Percentiles rank a stretch among this genome's conserved stretches.
These are phyloP conservation scores for Nannizzia gypsea DNA, from an alignment of 2,329 filamentous ascomycete genomes.

Conservation along the genomic window DNA sequence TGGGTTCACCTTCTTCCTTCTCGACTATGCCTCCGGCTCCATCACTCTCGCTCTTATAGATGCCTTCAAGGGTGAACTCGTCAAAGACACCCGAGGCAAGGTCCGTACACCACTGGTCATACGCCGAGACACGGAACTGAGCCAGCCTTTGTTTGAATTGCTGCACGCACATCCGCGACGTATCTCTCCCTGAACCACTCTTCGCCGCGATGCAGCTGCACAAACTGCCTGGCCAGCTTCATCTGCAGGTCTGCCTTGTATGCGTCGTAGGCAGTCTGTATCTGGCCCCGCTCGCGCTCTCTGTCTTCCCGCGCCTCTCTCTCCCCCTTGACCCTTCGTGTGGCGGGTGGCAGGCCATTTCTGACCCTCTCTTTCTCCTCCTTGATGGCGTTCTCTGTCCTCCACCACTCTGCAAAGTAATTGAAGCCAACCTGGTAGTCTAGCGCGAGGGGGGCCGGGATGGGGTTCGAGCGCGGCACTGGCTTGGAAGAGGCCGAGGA, in stretches of 20 bases:
- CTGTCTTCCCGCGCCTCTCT: slow-evolving; percentile 51
- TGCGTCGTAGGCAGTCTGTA: slow-evolving; percentile 52
- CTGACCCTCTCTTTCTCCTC: slow-evolving; percentile 52
- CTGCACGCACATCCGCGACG: slow-evolving; percentile 66
- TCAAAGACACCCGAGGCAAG: slow-evolving; percentile 78
- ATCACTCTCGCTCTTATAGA: slow-evolving; percentile 86
- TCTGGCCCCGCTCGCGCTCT: slow-evolving; percentile 50
- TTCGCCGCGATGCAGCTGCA: slow-evolving; percentile 82
- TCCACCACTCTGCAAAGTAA: slow-evolving; percentile 59
- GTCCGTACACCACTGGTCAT: slow-evolving; percentile 81
- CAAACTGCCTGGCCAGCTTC: slow-evolving; percentile 76
- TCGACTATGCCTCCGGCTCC: slow-evolving; percentile 74
- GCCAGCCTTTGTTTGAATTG: slow-evolving; percentile 62
- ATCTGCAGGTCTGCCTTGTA: slow-evolving; percentile 56
- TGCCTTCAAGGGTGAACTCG: slow-evolving; percentile 84
- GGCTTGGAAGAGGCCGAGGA: slow-evolving; percentile 33
- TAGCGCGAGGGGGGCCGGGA: slow-evolving; percentile 50
- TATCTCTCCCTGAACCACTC: slow-evolving; percentile 98
- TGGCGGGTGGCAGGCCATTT: slow-evolving; percentile 42
- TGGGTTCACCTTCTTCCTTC: slow-evolving; percentile 91
- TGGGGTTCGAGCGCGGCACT: slow-evolving; percentile 43
- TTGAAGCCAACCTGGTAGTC: slow-evolving; percentile 57
- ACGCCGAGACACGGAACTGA: slow-evolving; percentile 66
- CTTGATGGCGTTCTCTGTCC: slow-evolving; percentile 50
- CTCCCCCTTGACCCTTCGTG: slow-evolving; percentile 49